These are phyloP conservation scores for Aspergillus ellipticus DNA, from an alignment of 495 filamentous ascomycete genomes.

Conservation along the genomic window DNA sequence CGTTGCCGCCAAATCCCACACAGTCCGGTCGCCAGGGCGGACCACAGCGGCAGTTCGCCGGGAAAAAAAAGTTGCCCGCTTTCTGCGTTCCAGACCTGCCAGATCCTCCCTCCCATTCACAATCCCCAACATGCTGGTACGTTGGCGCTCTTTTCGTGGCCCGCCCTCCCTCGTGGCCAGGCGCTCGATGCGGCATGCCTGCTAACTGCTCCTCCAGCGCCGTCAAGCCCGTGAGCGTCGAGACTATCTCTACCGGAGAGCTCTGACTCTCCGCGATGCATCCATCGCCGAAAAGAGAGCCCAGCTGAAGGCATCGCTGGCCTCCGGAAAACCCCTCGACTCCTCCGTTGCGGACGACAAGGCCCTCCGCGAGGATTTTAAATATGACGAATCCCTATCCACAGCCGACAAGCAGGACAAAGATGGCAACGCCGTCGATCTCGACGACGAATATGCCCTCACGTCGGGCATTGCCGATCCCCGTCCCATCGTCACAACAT, in stretches of 20 bases:
- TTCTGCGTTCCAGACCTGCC: background rate
- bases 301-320: constrained; percentile 79
- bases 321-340: constrained; percentile 80
- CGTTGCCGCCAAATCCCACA: constrained; percentile 32
- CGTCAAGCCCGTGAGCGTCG: constrained; percentile 80
- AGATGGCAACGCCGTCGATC: constrained; percentile 49
- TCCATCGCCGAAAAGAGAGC: constrained; percentile 88
- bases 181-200: constrained; percentile 1
- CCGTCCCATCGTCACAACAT: constrained; percentile 87
- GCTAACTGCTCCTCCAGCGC: constrained; percentile 36
- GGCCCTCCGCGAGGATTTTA: constrained; percentile 78
- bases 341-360: constrained; percentile 87
- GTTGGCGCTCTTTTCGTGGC: constrained; percentile 10
- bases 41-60: constrained; percentile 35
- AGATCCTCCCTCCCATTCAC: background rate
- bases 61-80: constrained; percentile 45
- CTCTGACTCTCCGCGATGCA: constrained; percentile 79
- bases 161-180: background rate
- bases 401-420: constrained; percentile 56
- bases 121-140: constrained; percentile 40
- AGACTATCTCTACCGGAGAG: constrained; percentile 89
- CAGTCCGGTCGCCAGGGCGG: constrained; percentile 28
- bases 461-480: constrained; percentile 83
- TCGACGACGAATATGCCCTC: constrained; percentile 95
- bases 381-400: constrained; percentile 78